These are phyloP conservation scores for Telopea speciosissima DNA, from an alignment of 177 flowering plant genomes.

Conservation along the genomic window DNA sequence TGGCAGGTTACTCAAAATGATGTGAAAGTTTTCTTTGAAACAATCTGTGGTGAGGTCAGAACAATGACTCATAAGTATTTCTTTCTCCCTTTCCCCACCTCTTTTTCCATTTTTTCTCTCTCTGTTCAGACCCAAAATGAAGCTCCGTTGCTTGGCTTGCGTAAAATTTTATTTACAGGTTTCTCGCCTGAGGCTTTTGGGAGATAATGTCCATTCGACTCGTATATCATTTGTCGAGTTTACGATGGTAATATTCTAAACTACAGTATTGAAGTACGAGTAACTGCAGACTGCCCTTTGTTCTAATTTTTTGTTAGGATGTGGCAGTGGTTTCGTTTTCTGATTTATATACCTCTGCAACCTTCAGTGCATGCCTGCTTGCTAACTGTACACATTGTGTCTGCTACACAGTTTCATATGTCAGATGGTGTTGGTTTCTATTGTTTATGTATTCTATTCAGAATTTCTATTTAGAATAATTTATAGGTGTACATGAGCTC, in stretches of 20 bases:
- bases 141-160: constrained; percentile 10
- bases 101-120: neutral
- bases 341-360: too few species aligned
- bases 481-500: neutral
- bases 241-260: constrained; percentile 34
- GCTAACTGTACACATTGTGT: neutral
- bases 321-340: too few species aligned
- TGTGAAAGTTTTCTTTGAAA: constrained; percentile 79
- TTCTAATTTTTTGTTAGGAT: too few species aligned
- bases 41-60: constrained; percentile 85
- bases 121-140: constrained; percentile 4
- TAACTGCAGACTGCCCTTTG: too few species aligned
- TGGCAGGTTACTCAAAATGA: constrained; percentile 83
- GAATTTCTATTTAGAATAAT: neutral
- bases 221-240: constrained; percentile 83
- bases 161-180: constrained; percentile 33
- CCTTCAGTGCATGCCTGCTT: too few species aligned
- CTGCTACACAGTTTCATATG: neutral
- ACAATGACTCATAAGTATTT: neutral
- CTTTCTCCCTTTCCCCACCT: too few species aligned
- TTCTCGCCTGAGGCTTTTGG: constrained; percentile 68
- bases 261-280: too few species aligned
- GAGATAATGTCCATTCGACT: constrained; percentile 68
- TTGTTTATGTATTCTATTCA: neutral
- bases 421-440: neutral